Base-by-base conservation (phyloP, 257 asterid species). In the Petunia axillaris region DNA sequence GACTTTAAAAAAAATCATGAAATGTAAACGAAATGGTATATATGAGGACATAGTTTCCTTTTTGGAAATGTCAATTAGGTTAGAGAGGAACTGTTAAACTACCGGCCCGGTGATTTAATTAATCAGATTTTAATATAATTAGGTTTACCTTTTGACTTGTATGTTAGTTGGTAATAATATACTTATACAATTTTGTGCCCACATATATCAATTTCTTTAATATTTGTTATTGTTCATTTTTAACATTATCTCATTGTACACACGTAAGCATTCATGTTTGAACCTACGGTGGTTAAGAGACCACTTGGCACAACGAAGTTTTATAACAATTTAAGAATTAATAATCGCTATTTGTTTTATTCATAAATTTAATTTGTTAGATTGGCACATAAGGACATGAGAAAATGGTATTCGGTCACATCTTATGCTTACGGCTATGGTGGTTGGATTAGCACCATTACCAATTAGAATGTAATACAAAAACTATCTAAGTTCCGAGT, bases 31-130 rank as follows among this genome's bases (percentile, higher is more conserved):
- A 60, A 35, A 46, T 25, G 41, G 46, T 75, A 75, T 58, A 84
- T 58, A 83, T 9, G 82, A 74, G 82, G 79, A 68, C 75, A 76
- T 8, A 67, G 48, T 76, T 76, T 76, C 78, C 74, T 50, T 40
- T 13, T 73, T 63, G 59, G 68, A 83, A 76, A 83, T 53, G 10
- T 16, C 39, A 39, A 25, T 35, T 78, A 71, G 55, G 78, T 41
- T 3, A 68, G 68, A 64, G 10, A 15, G 80, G 64, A 80, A 82
- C 63, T 44, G 86, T 82, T 57, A 53, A 85, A 82, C 78, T 75
- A 78, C 68, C 85, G 83, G 85, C 78, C 77, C 64, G 82, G 84
- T 43, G 67, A 75, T 73, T 82, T 83, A 79, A 82, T 81, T 71
- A 79, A 82, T 81, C 68, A 66, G 83, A 75, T 74, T 82, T 14